phyloP scores from a whole-genome alignment of 208 protist species.

The Trypanosoma melophagium region DNA sequence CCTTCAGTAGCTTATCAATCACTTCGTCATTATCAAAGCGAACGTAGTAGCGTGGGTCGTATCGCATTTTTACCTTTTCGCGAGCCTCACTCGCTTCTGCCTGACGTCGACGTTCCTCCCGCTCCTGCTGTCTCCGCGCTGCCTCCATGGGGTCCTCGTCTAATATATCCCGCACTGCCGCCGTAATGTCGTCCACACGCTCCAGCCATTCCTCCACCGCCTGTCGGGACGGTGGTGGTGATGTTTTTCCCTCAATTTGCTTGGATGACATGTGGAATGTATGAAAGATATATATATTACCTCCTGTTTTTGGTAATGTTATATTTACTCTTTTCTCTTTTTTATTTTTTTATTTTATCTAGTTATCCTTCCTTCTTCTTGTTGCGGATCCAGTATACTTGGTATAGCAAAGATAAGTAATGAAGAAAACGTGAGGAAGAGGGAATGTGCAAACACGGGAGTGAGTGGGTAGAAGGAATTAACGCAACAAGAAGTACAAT shows the following conservation, averaged over 20 bases:
- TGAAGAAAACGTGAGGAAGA: no score
- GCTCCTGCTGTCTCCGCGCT: slow-evolving; percentile 11
- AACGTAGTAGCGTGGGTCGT: slow-evolving; percentile 42
- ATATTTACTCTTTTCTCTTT: not conserved
- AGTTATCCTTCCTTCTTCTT: no score
- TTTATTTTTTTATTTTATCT: no score
- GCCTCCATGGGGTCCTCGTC: slow-evolving; percentile 36
- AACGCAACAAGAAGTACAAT: no score
- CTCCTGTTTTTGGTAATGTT: slow-evolving; percentile 13
- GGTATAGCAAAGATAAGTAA: no score
- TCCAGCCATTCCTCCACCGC: slow-evolving; percentile 37
- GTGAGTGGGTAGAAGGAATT: no score
- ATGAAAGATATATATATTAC: not conserved
- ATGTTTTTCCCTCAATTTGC: not conserved
- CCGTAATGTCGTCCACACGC: slow-evolving; percentile 44
- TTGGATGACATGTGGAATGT: slow-evolving; percentile 7
- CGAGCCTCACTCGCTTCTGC: slow-evolving; percentile 4
- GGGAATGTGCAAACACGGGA: no score
- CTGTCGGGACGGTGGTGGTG: slow-evolving; percentile 26
- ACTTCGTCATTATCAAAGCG: slow-evolving; percentile 48
- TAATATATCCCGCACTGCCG: slow-evolving; percentile 41
- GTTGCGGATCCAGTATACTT: no score
- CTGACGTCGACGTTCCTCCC: slow-evolving; percentile 24
- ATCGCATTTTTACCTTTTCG: slow-evolving; percentile 43
- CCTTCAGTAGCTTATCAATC: slow-evolving; percentile 41